phyloP scores from a whole-genome alignment of 352 stramenopile genomes.

The Paralagenidium karlingii region DNA sequence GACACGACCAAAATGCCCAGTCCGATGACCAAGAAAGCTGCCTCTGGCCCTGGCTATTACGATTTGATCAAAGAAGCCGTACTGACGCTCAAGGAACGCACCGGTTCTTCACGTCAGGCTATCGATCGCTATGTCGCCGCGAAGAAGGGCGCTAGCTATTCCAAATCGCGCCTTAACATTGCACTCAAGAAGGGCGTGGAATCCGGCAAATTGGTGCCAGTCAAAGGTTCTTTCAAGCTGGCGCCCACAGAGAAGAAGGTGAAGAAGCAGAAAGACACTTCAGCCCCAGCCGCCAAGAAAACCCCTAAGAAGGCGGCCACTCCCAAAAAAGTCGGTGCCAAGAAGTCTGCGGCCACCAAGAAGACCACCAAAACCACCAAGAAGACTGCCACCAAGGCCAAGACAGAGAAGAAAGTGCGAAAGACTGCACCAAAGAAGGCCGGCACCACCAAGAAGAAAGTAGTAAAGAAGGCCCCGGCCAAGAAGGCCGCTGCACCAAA shows the following conservation, averaged over 20 bases:
- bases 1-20: too few species aligned
- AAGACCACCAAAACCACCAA: constrained; percentile 5
- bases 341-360: constrained; percentile 29
- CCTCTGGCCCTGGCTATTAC: constrained; percentile 69
- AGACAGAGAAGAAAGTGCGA: constrained; percentile 12
- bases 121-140: constrained; percentile 90
- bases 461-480: constrained; percentile 16
- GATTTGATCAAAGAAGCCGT: constrained; percentile 91
- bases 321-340: constrained; percentile 8
- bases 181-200: constrained; percentile 86
- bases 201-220: constrained; percentile 79
- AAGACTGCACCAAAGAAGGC: constrained; percentile 38
- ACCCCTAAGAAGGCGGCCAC: constrained; percentile 10
- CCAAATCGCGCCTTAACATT: constrained; percentile 74
- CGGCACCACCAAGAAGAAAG: constrained; percentile 46
- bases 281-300: constrained; percentile 9
- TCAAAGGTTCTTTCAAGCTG: constrained; percentile 93
- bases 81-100: constrained; percentile 84
- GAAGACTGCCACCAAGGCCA: constrained; percentile 1
- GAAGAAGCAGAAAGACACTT: constrained; percentile 3
- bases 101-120: constrained; percentile 83
- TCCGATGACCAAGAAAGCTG: constrained; percentile 36
- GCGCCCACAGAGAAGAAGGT: constrained; percentile 76
- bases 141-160: constrained; percentile 73
- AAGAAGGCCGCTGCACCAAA: constrained; percentile 16